Evolutionary conservation across 306 rosid species (phyloP).

Genomic region (Trifolium dubium): DNA sequence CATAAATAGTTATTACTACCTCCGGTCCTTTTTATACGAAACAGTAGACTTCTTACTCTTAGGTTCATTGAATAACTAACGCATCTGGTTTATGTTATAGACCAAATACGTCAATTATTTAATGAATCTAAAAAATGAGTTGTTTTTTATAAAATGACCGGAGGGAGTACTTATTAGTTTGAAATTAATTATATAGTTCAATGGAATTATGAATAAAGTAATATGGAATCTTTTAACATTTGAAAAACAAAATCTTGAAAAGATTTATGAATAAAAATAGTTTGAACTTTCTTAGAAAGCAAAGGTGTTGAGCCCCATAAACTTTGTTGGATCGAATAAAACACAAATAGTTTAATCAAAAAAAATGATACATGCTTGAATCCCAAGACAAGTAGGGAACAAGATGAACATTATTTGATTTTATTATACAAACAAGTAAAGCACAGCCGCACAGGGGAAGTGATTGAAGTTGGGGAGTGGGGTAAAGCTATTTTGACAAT

Average conservation of each 20-base stretch:
- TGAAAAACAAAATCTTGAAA: slow-evolving; percentile 11
- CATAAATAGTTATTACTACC: not conserved
- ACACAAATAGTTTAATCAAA: slow-evolving; percentile 13
- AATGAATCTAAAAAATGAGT: no score
- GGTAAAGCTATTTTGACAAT: slow-evolving; percentile 7
- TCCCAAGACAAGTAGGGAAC: not conserved
- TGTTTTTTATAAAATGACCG: no score
- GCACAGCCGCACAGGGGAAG: slow-evolving; percentile 5
- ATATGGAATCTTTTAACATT: not conserved
- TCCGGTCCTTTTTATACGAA: no score
- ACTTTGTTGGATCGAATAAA: not conserved
- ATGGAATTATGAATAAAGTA: not conserved
- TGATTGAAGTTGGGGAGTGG: not conserved
- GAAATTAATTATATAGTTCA: slow-evolving; percentile 6
- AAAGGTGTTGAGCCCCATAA: not conserved
- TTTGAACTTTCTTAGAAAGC: not conserved
- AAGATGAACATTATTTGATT: not conserved
- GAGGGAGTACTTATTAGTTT: not conserved
- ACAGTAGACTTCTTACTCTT: no score
- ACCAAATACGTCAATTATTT: no score
- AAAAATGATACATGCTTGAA: not conserved
- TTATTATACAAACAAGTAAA: not conserved
- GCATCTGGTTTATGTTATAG: no score
- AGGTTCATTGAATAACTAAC: no score
- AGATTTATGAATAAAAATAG: slow-evolving; percentile 17